These are phyloP conservation scores for Trichoderma simmonsii DNA, from an alignment of 2,329 filamentous ascomycete genomes.

Conservation along the genomic window DNA sequence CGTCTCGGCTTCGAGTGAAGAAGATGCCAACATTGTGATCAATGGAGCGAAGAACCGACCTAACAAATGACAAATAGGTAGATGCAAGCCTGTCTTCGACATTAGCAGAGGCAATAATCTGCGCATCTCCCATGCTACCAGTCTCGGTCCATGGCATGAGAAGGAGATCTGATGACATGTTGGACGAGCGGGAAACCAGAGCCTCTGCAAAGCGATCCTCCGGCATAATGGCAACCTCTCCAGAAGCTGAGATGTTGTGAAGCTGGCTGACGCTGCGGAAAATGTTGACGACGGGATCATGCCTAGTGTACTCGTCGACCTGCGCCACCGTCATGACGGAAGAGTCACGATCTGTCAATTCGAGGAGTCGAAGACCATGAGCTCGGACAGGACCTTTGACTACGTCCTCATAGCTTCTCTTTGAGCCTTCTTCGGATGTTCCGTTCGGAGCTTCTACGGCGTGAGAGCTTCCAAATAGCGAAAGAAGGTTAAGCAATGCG, in stretches of 20 bases:
- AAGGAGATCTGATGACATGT: conserved; percentile 69
- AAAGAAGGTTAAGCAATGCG: conserved; percentile 76
- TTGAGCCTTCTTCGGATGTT: conserved; percentile 21
- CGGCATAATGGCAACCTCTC: conserved; percentile 75
- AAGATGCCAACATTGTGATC: conserved; percentile 77
- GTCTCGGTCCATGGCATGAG: conserved; percentile 89
- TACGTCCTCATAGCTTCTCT: conserved; percentile 29
- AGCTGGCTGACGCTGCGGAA: conserved; percentile 86
- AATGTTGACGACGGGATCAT: conserved; percentile 85
- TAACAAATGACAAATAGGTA: conserved; percentile 71
- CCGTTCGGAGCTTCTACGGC: conserved; percentile 22
- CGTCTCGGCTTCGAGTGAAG: conserved; percentile 59
- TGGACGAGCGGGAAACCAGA: conserved; percentile 65
- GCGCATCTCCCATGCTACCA: conserved; percentile 66
- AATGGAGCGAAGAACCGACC: conserved; percentile 59
- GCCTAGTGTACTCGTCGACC: conserved; percentile 65
- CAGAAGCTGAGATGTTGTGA: conserved; percentile 77
- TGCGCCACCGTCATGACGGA: conserved; percentile 94
- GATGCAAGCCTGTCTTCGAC: conserved; percentile 39
- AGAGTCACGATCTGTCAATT: conserved; percentile 87
- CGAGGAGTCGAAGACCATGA: conserved; percentile 80
- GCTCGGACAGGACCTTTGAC: conserved; percentile 52
- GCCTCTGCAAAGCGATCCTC: conserved; percentile 76
- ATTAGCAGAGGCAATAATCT: conserved; percentile 26
- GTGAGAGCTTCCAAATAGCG: conserved; percentile 60